Base-by-base conservation (phyloP, 139 green algal species). In the Micractinium sp. region DNA sequence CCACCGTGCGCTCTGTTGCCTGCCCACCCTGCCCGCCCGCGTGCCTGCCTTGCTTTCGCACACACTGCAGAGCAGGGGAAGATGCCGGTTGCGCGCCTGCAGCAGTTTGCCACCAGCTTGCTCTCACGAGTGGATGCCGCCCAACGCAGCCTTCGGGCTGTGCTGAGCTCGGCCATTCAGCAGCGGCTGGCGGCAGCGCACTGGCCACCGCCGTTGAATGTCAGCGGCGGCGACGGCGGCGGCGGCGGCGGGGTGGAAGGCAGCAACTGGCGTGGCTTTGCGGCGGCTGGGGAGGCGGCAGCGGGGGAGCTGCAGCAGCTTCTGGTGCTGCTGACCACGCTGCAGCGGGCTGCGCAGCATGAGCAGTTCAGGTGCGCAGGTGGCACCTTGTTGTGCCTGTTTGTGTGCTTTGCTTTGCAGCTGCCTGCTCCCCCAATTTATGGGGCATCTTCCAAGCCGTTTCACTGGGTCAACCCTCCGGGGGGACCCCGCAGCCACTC, bases 281-380 rank as follows among this genome's bases (percentile, higher is more conserved):
- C 25, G 16, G 81, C 47, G 12, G 88, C 81, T 0, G 81, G 81
- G 23, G 82, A 76, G 53, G 82, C 88, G 7, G 31, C 47, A 0
- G 29, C 29, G 27, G 74, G 15, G 67, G 83, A 74, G 61, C 69
- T 93, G 85, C 81, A 87, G 71, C 85, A 89, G 53, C 71, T 93
- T 75, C 66, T 90, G 41, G 74, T 90, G 47, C 61, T 86, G 71
- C 87, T 90, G 79, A 20, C 81, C 36, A 89, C 88, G 36, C 88
- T 93, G 76, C 91, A 93, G 85, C 73, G 85, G 5, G 80, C 88
- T 16, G 29, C 76, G 29, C 76, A 90, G 36, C 79, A 89, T 53
- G 67, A 73, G 73, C 18, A 73, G n/a, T 91, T 92, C 60, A 73
- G 85, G 56, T 86, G 33, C 2, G 41, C 47, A 31, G 63, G 20